A percentile compares a stretch with the other conserved stretches of the same genome.
Conservation (phyloP, 495 filamentous ascomycete species). For the Daldinia loculata region DNA sequence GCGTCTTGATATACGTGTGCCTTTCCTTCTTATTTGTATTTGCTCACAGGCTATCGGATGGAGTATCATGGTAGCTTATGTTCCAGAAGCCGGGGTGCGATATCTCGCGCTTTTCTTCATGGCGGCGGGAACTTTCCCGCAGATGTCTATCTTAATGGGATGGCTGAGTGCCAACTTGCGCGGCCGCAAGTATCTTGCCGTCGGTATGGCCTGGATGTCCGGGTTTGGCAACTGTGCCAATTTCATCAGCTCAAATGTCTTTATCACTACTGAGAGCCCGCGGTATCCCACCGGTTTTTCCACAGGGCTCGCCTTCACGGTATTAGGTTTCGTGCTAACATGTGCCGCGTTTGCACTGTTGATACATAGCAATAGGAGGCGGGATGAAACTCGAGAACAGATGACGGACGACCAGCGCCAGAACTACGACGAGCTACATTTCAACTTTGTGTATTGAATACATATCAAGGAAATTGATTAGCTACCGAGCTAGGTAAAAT, state of each 20-base stretch:
- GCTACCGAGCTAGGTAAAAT: too few relatives aligned
- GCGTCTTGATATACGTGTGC: slow-evolving; percentile 26
- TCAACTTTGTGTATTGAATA: slow-evolving; percentile 36
- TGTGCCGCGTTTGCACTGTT: slow-evolving; percentile 9
- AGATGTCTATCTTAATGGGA: slow-evolving; percentile 42
- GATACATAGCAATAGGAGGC: slow-evolving; percentile 12
- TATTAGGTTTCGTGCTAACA: slow-evolving; percentile 36
- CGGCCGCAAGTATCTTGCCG: slow-evolving; percentile 66
- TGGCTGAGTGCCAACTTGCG: slow-evolving; percentile 51
- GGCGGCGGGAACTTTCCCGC: slow-evolving; percentile 37
- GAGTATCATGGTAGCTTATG: slow-evolving; percentile 40
- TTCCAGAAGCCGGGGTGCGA: slow-evolving; percentile 29
- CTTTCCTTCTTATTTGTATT: slow-evolving; percentile 39
- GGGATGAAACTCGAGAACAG: slow-evolving; percentile 20
- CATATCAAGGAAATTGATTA: neutral
- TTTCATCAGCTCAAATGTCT: slow-evolving; percentile 63
- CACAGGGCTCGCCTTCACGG: slow-evolving; percentile 39
- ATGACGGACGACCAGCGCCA: slow-evolving; percentile 33
- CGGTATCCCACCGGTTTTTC: slow-evolving; percentile 56
- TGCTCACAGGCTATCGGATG: slow-evolving; percentile 42
- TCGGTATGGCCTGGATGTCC: slow-evolving; percentile 63
- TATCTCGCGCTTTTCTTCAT: slow-evolving; percentile 41
- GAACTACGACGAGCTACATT: slow-evolving; percentile 24
- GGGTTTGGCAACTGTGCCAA: slow-evolving; percentile 66
- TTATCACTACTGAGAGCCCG: slow-evolving; percentile 55